These are phyloP conservation scores for Penicillium rolfsii DNA, from an alignment of 2,329 filamentous ascomycete species.

Conservation along the genomic window DNA sequence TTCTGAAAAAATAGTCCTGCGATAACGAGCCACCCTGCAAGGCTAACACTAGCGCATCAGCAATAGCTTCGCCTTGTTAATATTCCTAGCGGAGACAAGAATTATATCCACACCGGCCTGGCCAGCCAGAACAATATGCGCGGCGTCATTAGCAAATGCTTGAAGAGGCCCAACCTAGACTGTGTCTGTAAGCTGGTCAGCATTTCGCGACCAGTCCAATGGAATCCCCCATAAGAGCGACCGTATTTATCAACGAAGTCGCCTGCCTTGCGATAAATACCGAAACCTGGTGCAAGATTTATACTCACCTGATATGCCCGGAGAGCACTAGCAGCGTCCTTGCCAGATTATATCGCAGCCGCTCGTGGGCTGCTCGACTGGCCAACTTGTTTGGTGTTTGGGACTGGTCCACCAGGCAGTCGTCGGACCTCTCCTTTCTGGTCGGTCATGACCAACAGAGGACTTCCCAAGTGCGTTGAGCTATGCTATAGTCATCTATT, in stretches of 20 bases:
- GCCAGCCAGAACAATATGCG: slow-evolving; percentile 31
- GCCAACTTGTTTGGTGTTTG: slow-evolving; percentile 33
- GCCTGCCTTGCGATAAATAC: slow-evolving; percentile 32
- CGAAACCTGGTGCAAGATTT: slow-evolving; percentile 37
- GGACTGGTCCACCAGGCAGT: slow-evolving; percentile 31
- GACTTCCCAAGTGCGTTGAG: slow-evolving; percentile 26
- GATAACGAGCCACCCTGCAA: slow-evolving; percentile 24
- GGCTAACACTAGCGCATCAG: slow-evolving; percentile 24
- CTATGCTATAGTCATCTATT: slow-evolving; percentile 25
- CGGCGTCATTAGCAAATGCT: slow-evolving; percentile 29
- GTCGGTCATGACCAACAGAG: slow-evolving; percentile 38
- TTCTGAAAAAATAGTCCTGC: slow-evolving; percentile 15
- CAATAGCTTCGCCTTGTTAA: slow-evolving; percentile 35
- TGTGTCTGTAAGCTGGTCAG: slow-evolving; percentile 31
- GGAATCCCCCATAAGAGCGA: slow-evolving; percentile 36
- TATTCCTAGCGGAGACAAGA: slow-evolving; percentile 33
- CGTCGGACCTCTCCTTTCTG: slow-evolving; percentile 39
- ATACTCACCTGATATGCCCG: slow-evolving; percentile 26
- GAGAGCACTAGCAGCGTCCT: slow-evolving; percentile 27
- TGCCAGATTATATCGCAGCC: slow-evolving; percentile 29
- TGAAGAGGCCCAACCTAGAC: slow-evolving; percentile 33
- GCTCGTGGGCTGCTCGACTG: slow-evolving; percentile 19
- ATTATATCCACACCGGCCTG: slow-evolving; percentile 38
- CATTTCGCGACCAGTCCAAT: slow-evolving; percentile 28
- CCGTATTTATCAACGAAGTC: slow-evolving; percentile 33